Evolutionary conservation across 257 asterid species (phyloP), one percentile per base, ranked within the genome.

Genomic region (Marsdenia floribunda): DNA sequence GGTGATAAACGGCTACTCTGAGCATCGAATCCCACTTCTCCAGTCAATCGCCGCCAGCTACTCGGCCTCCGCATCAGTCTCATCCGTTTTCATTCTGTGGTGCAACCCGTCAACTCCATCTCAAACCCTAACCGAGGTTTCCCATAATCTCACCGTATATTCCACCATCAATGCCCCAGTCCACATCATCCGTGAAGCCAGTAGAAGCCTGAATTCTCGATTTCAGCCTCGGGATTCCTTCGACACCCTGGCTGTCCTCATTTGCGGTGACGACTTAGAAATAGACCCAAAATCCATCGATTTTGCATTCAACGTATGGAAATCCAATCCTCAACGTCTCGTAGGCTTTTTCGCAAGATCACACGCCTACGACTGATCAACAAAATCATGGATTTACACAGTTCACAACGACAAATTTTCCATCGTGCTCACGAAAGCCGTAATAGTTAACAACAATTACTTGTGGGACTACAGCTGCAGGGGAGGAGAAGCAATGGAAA

Each of bases 341-440:
- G 70, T 85, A 54, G 98, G 98, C 19, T 88, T 89, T 79, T 94
- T 94, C 83, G 96, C 93, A 44, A 81, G 97, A 72, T 94, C 98
- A 38, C 97, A 94, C 82, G 88, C 87, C 40, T 94, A 86, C 77
- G 97, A 90, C 80, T 37, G 91, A 68, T 71, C 74, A 0, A 76
- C 85, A 38, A 89, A 68, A 84, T 49, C 85, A 14, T 92, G 97
- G 97, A 89, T 91, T 53, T 94, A 94, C 90, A 86, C 91, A 12
- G 83, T 90, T 89, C 93, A 88, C 80, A 79, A 9, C 44, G 90
- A 79, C 2, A 92, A 86, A 68, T 92, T 89, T 84, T 92, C 97
- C 46, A 94, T 90, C 38, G 73, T 92, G 14, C 88, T 94, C 73
- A 94, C 97, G 7, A 94, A 92, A 42, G 82, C 93, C 75, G 86